Evolutionary conservation across 129 eudicot genomes (phyloP).

Genomic region (Flaveria trinervia): DNA sequence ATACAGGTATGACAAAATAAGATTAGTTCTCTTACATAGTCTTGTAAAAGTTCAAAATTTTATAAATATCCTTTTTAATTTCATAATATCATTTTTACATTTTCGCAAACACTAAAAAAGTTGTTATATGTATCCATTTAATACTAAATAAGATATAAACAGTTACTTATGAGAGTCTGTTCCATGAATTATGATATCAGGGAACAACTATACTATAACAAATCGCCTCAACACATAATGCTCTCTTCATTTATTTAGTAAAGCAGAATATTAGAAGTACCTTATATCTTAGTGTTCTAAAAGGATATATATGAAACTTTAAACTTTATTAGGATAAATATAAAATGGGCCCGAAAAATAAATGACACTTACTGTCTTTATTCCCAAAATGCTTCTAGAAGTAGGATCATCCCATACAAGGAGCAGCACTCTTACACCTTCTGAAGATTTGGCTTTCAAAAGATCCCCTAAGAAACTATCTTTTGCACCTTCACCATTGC

Average conservation of each 20-base stretch:
- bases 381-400: slow-evolving; percentile 41
- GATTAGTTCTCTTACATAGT: background rate
- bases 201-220: background rate
- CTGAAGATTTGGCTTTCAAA: slow-evolving; percentile 41
- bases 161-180: background rate
- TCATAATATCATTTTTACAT: background rate
- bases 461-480: slow-evolving; percentile 41
- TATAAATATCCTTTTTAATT: background rate
- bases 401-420: slow-evolving; percentile 54
- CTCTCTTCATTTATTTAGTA: background rate
- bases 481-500: slow-evolving; percentile 35
- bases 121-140: background rate
- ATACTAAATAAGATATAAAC: background rate
- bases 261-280: background rate
- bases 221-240: background rate
- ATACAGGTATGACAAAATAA: background rate
- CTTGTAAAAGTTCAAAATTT: background rate
- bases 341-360: background rate
- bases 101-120: background rate
- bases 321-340: background rate
- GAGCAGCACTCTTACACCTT: slow-evolving; percentile 52
- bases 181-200: background rate
- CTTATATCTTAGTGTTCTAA: background rate
- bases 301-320: background rate
- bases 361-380: slow-evolving; percentile 36